Evolutionary conservation across 208 protist genomes (phyloP).

Genomic region (Crithidia brevicula): DNA sequence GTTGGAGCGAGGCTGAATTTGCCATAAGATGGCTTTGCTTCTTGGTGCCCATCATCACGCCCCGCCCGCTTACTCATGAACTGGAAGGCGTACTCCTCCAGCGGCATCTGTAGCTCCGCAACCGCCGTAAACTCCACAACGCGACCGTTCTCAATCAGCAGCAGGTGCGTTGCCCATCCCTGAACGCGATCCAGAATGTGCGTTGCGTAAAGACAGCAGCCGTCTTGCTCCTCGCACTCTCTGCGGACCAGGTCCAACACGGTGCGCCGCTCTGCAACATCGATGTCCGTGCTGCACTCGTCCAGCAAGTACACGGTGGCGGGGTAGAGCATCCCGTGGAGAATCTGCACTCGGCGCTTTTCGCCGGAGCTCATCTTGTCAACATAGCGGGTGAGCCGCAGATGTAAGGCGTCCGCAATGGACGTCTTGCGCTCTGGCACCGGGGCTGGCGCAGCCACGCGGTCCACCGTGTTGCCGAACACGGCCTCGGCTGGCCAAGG

Average conservation of each 20-base stretch:
- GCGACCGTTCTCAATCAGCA: slow-evolving; percentile 52
- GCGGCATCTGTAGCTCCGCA: slow-evolving; percentile 36
- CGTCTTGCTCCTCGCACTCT: slow-evolving; percentile 44
- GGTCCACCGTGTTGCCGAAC: slow-evolving; percentile 77
- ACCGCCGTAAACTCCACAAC: slow-evolving; percentile 46
- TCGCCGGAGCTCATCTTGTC: slow-evolving; percentile 77
- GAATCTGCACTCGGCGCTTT: slow-evolving; percentile 71
- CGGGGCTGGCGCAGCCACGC: slow-evolving; percentile 52
- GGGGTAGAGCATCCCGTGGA: slow-evolving; percentile 65
- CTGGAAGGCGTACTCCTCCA: slow-evolving; percentile 60
- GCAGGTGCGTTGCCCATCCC: slow-evolving; percentile 83
- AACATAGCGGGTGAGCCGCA: slow-evolving; percentile 49
- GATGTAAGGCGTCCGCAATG: slow-evolving; percentile 55
- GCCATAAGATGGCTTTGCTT: slow-evolving; percentile 12
- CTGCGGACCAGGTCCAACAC: slow-evolving; percentile 59
- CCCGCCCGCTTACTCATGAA: slow-evolving; percentile 43
- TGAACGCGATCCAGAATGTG: slow-evolving; percentile 81
- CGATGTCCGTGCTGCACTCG: slow-evolving; percentile 88
- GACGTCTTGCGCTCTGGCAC: slow-evolving; percentile 25
- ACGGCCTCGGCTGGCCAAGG: slow-evolving; percentile 79
- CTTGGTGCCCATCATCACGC: neutral
- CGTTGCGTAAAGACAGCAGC: slow-evolving; percentile 83
- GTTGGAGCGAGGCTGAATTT: slow-evolving; percentile 3
- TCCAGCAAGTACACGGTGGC: slow-evolving; percentile 72
- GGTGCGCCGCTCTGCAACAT: slow-evolving; percentile 68